phyloP scores from a whole-genome alignment of 164 flowering plant species.

The Macadamia tetraphylla region DNA sequence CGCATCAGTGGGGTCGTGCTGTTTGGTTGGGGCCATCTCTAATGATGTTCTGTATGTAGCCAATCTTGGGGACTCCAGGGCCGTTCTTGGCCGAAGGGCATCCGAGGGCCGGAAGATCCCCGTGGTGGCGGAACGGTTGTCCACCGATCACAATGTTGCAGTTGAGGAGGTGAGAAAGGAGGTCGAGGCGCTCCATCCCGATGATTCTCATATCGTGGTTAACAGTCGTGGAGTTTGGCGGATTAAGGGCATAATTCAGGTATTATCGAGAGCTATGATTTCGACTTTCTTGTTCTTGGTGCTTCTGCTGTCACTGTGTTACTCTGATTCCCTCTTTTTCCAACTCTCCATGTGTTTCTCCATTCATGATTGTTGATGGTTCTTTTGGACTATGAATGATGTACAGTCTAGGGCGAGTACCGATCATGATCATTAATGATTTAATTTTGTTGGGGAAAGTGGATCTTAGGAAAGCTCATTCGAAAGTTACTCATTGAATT shows the following conservation, averaged over 20 bases:
- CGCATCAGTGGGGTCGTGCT: slow-evolving; percentile 44
- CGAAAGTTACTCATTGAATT: not conserved
- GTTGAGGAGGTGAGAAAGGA: slow-evolving; percentile 77
- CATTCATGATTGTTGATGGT: not conserved
- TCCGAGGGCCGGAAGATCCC: slow-evolving; percentile 12
- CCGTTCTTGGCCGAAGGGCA: slow-evolving; percentile 33
- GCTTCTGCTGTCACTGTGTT: too few relatives aligned
- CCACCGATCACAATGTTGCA: slow-evolving; percentile 83
- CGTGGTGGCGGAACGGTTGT: slow-evolving; percentile 55
- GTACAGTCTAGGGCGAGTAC: not conserved
- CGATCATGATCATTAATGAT: not conserved
- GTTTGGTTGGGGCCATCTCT: slow-evolving; percentile 41
- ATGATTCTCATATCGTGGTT: slow-evolving; percentile 80
- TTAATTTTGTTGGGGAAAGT: not conserved
- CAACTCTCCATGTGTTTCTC: not conserved
- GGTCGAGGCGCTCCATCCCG: slow-evolving; percentile 78
- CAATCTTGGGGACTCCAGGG: slow-evolving; percentile 44
- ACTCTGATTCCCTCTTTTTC: too few relatives aligned
- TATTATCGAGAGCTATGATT: slow-evolving; percentile 13
- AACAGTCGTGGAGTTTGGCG: slow-evolving; percentile 87
- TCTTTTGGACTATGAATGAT: not conserved
- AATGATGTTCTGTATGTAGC: slow-evolving; percentile 37
- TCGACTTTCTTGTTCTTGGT: not conserved
- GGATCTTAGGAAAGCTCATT: not conserved
- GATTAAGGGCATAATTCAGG: slow-evolving; percentile 96